Evolutionary conservation across 495 filamentous ascomycete genomes (phyloP).

Genomic region (Amniculicola lignicola): DNA sequence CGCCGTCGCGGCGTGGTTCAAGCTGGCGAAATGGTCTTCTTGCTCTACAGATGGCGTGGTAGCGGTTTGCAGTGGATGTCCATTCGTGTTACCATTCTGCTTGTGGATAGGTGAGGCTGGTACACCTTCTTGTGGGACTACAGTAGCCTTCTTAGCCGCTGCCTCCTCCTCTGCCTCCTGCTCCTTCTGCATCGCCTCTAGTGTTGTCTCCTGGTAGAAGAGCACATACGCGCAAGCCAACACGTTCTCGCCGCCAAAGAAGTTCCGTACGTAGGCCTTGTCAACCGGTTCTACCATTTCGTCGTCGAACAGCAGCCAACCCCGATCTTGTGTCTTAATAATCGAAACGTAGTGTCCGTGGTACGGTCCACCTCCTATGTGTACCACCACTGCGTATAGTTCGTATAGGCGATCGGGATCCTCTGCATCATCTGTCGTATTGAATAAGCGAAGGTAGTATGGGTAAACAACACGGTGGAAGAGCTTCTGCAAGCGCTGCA

Average conservation of each 20-base stretch:
- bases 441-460: slow-evolving; percentile 93
- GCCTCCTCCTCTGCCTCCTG: slow-evolving; percentile 76
- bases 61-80: slow-evolving; percentile 26
- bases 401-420: slow-evolving; percentile 95
- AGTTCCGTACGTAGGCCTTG: slow-evolving; percentile 93
- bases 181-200: slow-evolving; percentile 80
- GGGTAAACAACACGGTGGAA: slow-evolving; percentile 97
- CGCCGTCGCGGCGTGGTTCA: slow-evolving; percentile 61
- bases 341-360: slow-evolving; percentile 97
- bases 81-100: slow-evolving; percentile 35
- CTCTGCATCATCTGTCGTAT: slow-evolving; percentile 94
- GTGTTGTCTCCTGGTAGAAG: slow-evolving; percentile 95
- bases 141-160: slow-evolving; percentile 54
- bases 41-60: slow-evolving; percentile 50
- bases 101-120: neutral
- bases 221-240: slow-evolving; percentile 94
- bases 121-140: slow-evolving; percentile 9
- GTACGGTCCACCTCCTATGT: slow-evolving; percentile 96
- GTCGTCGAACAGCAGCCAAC: slow-evolving; percentile 96
- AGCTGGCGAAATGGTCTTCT: slow-evolving; percentile 49
- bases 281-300: slow-evolving; percentile 98
- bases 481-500: slow-evolving; percentile 88
- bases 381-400: slow-evolving; percentile 96
- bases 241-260: slow-evolving; percentile 90
- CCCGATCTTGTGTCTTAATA: slow-evolving; percentile 93